Base-by-base conservation (phyloP, 2,329 filamentous ascomycete genomes). In the Leptoxyphium fumago region DNA sequence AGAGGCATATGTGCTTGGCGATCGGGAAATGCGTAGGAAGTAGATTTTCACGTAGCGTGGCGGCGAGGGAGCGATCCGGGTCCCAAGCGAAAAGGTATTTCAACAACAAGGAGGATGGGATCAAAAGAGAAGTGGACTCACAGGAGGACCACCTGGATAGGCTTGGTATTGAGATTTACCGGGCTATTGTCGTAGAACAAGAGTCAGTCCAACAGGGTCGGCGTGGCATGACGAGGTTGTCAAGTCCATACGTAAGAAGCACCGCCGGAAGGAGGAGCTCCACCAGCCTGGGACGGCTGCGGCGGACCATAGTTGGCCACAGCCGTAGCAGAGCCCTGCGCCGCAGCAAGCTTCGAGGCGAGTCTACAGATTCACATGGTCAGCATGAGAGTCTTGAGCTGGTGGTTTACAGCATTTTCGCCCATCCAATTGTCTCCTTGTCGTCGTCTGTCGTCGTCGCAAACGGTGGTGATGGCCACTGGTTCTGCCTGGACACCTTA, bases 291-390 rank as follows among this genome's bases (percentile, higher is more conserved):
- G 21, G 21, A 26, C 21, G 21, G 21, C 58, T 59, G 46, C 39
- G 32, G 39, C 10, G 28, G 34, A 15, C 29, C 40, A 46, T 50
- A 56, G 45, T 56, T 58, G 10, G 54, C 46, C 13, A 55, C 46
- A 6, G 55, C 48, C 17, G 39, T 40, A 11, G 52, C 50, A 38
- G 52, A 54, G 44, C 59, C 60, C 47, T 62, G 59, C 38, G 65
- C 59, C 42, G 67, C 67, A 36, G 67, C 67, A 54, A 71, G 64
- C 53, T 71, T 71, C 39, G 57, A 62, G 50, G 67, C 67, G 47
- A 70, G 32, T 13, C 32, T 36, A 15, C 9, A 26, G 21, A 26
- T 26, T 26, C 21, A 26, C 21, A 26, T 7, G 4, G 21, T 26
- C 21, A 26, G 21, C 21, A 26, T 3, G 21, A 26, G 21, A 26